Conservation (phyloP, 2,329 filamentous ascomycete genomes). For the Talaromyces sp. region DNA sequence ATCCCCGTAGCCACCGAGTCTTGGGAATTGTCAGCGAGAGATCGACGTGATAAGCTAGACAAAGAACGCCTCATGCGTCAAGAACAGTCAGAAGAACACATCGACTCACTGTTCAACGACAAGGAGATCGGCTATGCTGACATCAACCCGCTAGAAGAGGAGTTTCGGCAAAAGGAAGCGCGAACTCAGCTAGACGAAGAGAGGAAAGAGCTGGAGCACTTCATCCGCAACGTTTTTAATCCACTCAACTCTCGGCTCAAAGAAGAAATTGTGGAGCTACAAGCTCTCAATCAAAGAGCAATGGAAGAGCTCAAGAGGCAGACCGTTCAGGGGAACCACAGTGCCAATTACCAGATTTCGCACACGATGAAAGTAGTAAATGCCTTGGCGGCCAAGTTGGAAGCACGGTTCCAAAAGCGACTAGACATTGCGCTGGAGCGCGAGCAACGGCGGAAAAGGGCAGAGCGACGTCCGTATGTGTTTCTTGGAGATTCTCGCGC, state of each 20-base stretch:
- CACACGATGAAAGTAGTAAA: conserved; percentile 43
- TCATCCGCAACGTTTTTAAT: conserved; percentile 46
- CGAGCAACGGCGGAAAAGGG: conserved; percentile 50
- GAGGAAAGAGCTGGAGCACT: conserved; percentile 46
- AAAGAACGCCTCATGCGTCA: conserved; percentile 45
- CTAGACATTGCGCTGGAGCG: conserved; percentile 48
- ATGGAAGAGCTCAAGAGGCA: conserved; percentile 38
- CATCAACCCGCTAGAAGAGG: conserved; percentile 50
- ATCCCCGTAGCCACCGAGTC: conserved; percentile 34
- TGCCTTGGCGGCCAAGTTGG: conserved; percentile 43
- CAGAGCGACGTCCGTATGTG: conserved; percentile 48
- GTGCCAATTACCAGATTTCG: conserved; percentile 31
- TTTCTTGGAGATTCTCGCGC: conserved; percentile 47
- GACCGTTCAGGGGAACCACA: conserved; percentile 24
- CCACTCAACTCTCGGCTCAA: conserved; percentile 45
- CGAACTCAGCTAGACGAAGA: conserved; percentile 50
- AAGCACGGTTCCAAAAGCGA: conserved; percentile 45
- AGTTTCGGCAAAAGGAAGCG: conserved; percentile 50
- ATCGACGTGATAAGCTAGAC: conserved; percentile 42
- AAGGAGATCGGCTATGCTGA: conserved; percentile 55
- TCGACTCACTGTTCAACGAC: conserved; percentile 51
- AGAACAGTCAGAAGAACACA: conserved; percentile 47
- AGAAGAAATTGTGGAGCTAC: conserved; percentile 45
- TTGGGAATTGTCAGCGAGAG: conserved; percentile 44
- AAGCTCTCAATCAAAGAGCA: conserved; percentile 41